Base-by-base conservation (phyloP, 768 basidiomycete genomes). In the Dentipellis fragilis region DNA sequence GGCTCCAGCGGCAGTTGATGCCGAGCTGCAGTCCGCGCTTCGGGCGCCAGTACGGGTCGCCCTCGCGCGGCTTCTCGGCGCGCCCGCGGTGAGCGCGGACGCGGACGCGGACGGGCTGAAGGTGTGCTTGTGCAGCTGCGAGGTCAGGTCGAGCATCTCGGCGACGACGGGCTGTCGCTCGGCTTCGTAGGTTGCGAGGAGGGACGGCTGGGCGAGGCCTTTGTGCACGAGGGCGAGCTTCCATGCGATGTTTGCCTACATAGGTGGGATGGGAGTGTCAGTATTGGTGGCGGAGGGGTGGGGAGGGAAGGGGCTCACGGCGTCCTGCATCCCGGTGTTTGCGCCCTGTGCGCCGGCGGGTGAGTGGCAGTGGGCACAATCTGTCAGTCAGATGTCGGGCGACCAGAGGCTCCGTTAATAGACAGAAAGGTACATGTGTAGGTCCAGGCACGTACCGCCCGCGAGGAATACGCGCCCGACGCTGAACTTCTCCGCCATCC, bases 1-100 rank as follows among this genome's bases (percentile, higher is more conserved):
- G 58, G 61, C 80, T 80, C 65, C 73, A 72, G 9, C 81, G 71
- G 60, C 76, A 81, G 64, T 81, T 81, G 46, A 81, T 69, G 8
- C 77, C 78, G 37, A 80, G 72, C 64, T 77, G 75, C 17, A 65
- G 59, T 4, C 77, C 55, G 2, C 63, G 52, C 22, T 52, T 61
- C 57, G 59, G 52, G 16, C 54, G 48, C 48, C 49, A 37, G n/a
- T 12, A 23, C 50, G 22, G 51, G 6, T 56, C 52, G 16, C 19
- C 42, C 39, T n/a, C 47, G 6, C 21, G 11, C 19, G 34, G 54
- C 23, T 55, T 58, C 49, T 58, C 48, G 16, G 52, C 48, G 29
- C 29, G 29, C 3, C 29, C 29, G 29, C 3, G 29, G 29, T 29
- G 29, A 29, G 29, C 29, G 29, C 29, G 29, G 29, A 29, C 29